These are phyloP conservation scores for Canavalia ensiformis DNA, from an alignment of 306 rosid genomes.

Conservation along the genomic window DNA sequence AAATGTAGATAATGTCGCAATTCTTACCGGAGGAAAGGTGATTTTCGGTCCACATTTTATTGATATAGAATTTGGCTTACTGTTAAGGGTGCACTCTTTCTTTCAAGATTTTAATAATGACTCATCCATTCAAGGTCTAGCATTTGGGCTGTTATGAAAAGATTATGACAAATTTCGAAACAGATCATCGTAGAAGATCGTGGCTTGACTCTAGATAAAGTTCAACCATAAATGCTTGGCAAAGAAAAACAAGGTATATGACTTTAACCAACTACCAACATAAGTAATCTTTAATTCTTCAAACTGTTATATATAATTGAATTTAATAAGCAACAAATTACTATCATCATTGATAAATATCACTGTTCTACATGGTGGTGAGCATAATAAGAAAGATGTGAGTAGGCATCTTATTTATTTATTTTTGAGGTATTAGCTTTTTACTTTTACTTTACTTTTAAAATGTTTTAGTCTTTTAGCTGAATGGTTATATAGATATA, in stretches of 20 bases:
- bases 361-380: slow-evolving; percentile 89
- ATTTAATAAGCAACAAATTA: slow-evolving; percentile 64
- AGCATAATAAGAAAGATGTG: slow-evolving; percentile 97
- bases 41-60: slow-evolving; percentile 39
- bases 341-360: slow-evolving; percentile 85
- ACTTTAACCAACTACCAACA: slow-evolving; percentile 41
- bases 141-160: slow-evolving; percentile 21
- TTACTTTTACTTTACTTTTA: background rate
- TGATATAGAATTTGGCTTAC: slow-evolving; percentile 16
- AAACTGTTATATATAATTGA: slow-evolving; percentile 29
- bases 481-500: background rate
- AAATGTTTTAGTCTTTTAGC: background rate
- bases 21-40: slow-evolving; percentile 96
- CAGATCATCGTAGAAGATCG: slow-evolving; percentile 85
- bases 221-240: slow-evolving; percentile 82
- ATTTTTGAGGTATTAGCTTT: slow-evolving; percentile 4
- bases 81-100: slow-evolving; percentile 4
- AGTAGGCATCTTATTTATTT: slow-evolving; percentile 61
- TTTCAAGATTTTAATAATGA: background rate
- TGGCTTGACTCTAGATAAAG: slow-evolving; percentile 87
- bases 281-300: slow-evolving; percentile 24
- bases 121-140: slow-evolving; percentile 16
- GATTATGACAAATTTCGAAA: slow-evolving; percentile 45
- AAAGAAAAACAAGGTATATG: slow-evolving; percentile 81
- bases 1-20: slow-evolving; percentile 83